phyloP scores from a whole-genome alignment of 371 early-diverging fungal genomes.

The Actinomucor elegans region DNA sequence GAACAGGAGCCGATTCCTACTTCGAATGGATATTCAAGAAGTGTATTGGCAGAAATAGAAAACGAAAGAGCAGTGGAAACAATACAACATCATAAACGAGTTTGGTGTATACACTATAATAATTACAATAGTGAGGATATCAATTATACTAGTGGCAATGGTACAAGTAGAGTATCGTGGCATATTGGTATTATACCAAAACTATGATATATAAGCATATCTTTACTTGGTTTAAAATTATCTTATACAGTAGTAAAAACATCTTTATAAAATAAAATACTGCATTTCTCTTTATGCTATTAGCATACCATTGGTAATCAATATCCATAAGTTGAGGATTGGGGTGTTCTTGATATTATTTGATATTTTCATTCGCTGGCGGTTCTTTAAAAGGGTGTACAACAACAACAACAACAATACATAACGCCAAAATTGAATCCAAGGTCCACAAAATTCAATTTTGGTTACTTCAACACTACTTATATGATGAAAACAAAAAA shows the following conservation, averaged over 20 bases:
- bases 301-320: background rate
- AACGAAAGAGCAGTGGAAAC: constrained; percentile 41
- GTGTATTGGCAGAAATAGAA: constrained; percentile 16
- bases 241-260: too few species aligned
- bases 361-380: too few species aligned
- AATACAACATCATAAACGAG: constrained; percentile 38
- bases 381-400: too few species aligned
- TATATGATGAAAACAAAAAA: too few species aligned
- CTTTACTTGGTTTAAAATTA: too few species aligned
- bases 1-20: constrained; percentile 20
- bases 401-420: too few species aligned
- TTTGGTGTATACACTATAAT: constrained; percentile 42
- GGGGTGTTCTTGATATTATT: too few species aligned
- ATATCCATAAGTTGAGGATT: too few species aligned
- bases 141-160: too few species aligned
- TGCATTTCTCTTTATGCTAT: background rate
- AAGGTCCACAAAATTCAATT: too few species aligned
- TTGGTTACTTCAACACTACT: too few species aligned
- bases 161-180: constrained; percentile 28
- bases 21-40: background rate
- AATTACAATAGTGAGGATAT: background rate
- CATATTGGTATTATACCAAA: constrained; percentile 50
- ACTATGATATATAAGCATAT: background rate
- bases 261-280: background rate
- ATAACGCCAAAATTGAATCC: too few species aligned